Evolutionary conservation across 2,329 filamentous ascomycete species (phyloP), one percentile per base, ranked within the genome.

Genomic region (Colletotrichum sp.): DNA sequence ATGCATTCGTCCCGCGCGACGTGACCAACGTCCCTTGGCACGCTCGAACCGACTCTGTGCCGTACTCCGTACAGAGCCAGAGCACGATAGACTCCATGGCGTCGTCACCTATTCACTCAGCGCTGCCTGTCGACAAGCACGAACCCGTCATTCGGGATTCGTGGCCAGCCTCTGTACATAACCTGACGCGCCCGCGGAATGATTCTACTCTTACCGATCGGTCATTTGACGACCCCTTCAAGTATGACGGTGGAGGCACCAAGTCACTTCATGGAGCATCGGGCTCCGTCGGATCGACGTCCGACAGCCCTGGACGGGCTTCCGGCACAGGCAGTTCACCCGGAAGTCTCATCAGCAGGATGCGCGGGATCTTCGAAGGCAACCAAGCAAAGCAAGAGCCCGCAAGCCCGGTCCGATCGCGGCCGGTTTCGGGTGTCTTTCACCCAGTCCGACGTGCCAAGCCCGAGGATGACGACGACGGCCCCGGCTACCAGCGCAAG

Each of bases 291-390:
- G 55, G 68, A 30, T 69, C 70, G n/a, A 26, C 65, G 63, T 68
- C 60, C 36, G 39, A 65, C 60, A 70, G 69, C 60, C 65, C 68
- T 16, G 52, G 30, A 8, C 68, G 68, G 44, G 72, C 59, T 10
- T 44, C 74, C 2, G 75, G 75, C 4, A 28, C 77, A 3, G 59
- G 63, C 6, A 72, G 76, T 1, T 80, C 81, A 2, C 79, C 81
- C 2, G 80, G 80, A 12, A 81, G 79, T 16, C 78, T 87, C 24
- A 87, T 87, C 79, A 82, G 84, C 68, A 82, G 83, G 36, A 85
- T 87, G 82, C 83, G 85, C 26, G 85, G 79, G 73, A 84, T 87
- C 55, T 87, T 87, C 68, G 86, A 87, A 77, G 73, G 69, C 62
- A 62, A 44, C 36, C 44, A 68, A 32, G 24, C 78, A 22, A 73